Conservation (phyloP, 1,284 basidiomycete genomes). For the Mycosarcoma maydis region DNA sequence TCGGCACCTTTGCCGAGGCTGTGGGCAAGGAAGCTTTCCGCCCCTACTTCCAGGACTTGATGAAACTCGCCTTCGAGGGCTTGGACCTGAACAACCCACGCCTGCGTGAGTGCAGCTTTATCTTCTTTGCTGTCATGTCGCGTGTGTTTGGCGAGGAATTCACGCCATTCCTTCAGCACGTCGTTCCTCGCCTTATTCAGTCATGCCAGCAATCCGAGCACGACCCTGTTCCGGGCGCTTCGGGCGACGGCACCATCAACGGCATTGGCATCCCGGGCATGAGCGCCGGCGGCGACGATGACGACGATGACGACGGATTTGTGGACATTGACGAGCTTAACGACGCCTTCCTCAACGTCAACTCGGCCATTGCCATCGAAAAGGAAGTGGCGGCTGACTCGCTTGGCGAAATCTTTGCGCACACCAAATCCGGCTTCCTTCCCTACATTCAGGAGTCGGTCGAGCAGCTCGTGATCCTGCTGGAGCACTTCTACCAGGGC, state of each 20-base stretch:
- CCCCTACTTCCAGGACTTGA: constrained; percentile 93
- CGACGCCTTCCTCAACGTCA: constrained; percentile 74
- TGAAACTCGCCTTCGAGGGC: constrained; percentile 93
- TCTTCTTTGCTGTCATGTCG: constrained; percentile 98
- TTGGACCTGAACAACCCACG: constrained; percentile 85
- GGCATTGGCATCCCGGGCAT: constrained; percentile 74
- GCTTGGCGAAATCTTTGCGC: constrained; percentile 87
- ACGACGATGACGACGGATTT: constrained; percentile 70
- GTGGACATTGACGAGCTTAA: constrained; percentile 81
- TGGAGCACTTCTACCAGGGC: constrained; percentile 96
- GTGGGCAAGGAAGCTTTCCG: constrained; percentile 93
- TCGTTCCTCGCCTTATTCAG: constrained; percentile 84
- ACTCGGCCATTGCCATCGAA: constrained; percentile 96
- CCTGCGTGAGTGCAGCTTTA: constrained; percentile 93
- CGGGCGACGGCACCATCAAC: constrained; percentile 63
- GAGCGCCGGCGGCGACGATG: constrained; percentile 76
- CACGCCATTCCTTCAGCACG: constrained; percentile 82
- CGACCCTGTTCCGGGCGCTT: constrained; percentile 67
- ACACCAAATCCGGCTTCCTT: constrained; percentile 85
- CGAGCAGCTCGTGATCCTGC: constrained; percentile 81
- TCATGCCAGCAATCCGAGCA: constrained; percentile 81
- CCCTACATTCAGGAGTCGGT: constrained; percentile 79
- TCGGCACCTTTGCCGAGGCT: constrained; percentile 97
- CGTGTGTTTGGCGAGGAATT: constrained; percentile 96
- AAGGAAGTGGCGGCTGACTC: constrained; percentile 99